Conservation (phyloP, 2,329 filamentous ascomycete species). For the Hyphodiscus sp. region DNA sequence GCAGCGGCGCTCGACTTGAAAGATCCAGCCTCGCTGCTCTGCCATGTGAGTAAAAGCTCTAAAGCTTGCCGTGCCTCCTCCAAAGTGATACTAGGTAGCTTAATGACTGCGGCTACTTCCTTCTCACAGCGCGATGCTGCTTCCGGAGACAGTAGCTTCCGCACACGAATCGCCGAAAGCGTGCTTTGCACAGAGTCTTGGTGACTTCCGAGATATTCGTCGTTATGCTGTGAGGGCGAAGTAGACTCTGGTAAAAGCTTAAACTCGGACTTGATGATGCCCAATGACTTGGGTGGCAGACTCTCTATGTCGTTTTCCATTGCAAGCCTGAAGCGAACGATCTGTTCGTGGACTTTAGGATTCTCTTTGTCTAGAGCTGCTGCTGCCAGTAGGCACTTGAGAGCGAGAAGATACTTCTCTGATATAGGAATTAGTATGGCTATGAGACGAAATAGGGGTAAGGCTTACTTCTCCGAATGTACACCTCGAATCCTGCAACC, state of each 20-base stretch:
- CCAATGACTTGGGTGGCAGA: conserved; percentile 57
- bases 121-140: conserved; percentile 52
- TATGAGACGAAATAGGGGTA: not conserved
- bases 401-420: conserved; percentile 84
- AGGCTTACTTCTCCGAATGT: conserved; percentile 69
- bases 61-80: conserved; percentile 52
- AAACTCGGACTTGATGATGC: conserved; percentile 65
- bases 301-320: conserved; percentile 50
- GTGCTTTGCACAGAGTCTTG: conserved; percentile 55
- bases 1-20: conserved; percentile 43
- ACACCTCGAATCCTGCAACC: conserved; percentile 83
- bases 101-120: conserved; percentile 53
- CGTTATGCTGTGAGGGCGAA: conserved; percentile 58
- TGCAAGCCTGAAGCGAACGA: conserved; percentile 60
- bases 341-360: conserved; percentile 69
- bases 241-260: conserved; percentile 50
- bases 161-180: conserved; percentile 55
- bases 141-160: conserved; percentile 50
- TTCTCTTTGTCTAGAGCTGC: conserved; percentile 61
- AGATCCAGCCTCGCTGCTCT: conserved; percentile 40
- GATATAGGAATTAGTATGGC: conserved; percentile 24
- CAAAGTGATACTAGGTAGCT: conserved; percentile 43
- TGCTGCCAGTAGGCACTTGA: conserved; percentile 76
- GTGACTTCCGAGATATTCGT: conserved; percentile 57
- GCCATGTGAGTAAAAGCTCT: conserved; percentile 42